phyloP scores from a whole-genome alignment of 2,329 filamentous ascomycete genomes.

The Botryosphaeria dothidea region DNA sequence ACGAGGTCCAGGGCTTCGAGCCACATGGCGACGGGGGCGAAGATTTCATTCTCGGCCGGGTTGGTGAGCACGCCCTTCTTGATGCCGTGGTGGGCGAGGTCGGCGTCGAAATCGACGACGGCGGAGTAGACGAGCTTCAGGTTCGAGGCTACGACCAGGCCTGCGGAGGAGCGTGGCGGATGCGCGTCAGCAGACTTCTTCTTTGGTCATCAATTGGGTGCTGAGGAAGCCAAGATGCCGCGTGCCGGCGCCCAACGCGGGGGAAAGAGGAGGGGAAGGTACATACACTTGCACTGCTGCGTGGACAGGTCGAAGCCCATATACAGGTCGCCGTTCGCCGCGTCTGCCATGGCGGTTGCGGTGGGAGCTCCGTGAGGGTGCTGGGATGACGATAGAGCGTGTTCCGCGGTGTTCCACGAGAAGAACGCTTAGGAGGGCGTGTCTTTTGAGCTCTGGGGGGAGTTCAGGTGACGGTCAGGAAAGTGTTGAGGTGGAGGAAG shows the following conservation, averaged over 20 bases:
- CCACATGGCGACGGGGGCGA: constrained; percentile 91
- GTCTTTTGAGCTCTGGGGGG: neutral
- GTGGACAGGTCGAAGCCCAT: constrained; percentile 95
- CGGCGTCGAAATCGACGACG: constrained; percentile 93
- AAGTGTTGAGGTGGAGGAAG: constrained; percentile 1
- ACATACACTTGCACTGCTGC: constrained; percentile 93
- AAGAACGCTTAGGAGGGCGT: neutral
- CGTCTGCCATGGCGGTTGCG: constrained; percentile 7
- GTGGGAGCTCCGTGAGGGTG: neutral
- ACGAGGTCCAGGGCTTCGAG: constrained; percentile 90
- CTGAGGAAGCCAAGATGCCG: neutral
- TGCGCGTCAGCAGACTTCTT: neutral
- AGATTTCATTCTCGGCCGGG: constrained; percentile 82
- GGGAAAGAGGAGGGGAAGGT: constrained; percentile 25
- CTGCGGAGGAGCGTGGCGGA: constrained; percentile 43
- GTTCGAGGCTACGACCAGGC: constrained; percentile 79
- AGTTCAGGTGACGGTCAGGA: constrained; percentile 12
- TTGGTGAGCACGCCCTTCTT: constrained; percentile 86
- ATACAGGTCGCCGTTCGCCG: constrained; percentile 59
- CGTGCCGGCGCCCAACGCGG: neutral
- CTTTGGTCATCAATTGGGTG: neutral
- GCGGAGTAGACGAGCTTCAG: constrained; percentile 80
- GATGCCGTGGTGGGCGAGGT: constrained; percentile 70
- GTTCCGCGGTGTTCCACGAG: neutral
- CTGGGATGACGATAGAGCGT: neutral